Percentiles rank a stretch among this genome's conserved stretches.
These are phyloP conservation scores for Aspergillus caelatus DNA, from an alignment of 2,329 filamentous ascomycete genomes.

Conservation along the genomic window DNA sequence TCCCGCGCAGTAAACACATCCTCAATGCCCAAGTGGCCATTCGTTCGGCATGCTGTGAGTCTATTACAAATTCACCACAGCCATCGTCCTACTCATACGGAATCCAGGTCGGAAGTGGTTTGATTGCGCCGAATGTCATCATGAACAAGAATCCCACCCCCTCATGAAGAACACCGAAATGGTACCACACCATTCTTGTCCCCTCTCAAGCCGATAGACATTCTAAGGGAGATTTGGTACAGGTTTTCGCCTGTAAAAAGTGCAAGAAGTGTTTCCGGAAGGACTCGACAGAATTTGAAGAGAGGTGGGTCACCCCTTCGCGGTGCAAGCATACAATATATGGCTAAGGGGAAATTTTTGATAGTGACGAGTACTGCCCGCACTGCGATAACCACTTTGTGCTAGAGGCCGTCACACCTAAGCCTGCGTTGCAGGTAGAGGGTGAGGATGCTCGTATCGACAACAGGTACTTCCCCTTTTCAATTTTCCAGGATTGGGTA, in stretches of 20 bases:
- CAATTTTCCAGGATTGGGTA: not conserved
- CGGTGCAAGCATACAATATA: not conserved
- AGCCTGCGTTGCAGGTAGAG: slow-evolving; percentile 82
- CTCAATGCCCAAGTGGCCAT: slow-evolving; percentile 97
- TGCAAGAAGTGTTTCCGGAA: slow-evolving; percentile 98
- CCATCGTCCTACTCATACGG: not conserved
- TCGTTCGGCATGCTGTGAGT: slow-evolving; percentile 90
- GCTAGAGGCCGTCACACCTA: slow-evolving; percentile 81
- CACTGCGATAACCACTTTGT: slow-evolving; percentile 99
- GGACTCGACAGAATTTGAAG: slow-evolving; percentile 87
- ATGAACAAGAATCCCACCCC: slow-evolving; percentile 74
- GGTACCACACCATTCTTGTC: slow-evolving; percentile 45
- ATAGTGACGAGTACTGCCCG: slow-evolving; percentile 93
- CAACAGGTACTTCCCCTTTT: slow-evolving; percentile 54
- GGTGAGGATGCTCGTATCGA: slow-evolving; percentile 87
- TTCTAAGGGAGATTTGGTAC: slow-evolving; percentile 33
- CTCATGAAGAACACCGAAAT: slow-evolving; percentile 82
- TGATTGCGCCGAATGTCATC: slow-evolving; percentile 94
- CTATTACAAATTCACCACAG: slow-evolving; percentile 1
- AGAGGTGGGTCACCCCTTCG: slow-evolving; percentile 54
- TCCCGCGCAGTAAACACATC: slow-evolving; percentile 80
- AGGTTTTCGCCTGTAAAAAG: slow-evolving; percentile 89
- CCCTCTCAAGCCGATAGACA: slow-evolving; percentile 14
- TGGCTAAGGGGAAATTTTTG: not conserved
- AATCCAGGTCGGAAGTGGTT: slow-evolving; percentile 88